phyloP scores from a whole-genome alignment of 139 green algal species.

The Chlamydomonas sp. region DNA sequence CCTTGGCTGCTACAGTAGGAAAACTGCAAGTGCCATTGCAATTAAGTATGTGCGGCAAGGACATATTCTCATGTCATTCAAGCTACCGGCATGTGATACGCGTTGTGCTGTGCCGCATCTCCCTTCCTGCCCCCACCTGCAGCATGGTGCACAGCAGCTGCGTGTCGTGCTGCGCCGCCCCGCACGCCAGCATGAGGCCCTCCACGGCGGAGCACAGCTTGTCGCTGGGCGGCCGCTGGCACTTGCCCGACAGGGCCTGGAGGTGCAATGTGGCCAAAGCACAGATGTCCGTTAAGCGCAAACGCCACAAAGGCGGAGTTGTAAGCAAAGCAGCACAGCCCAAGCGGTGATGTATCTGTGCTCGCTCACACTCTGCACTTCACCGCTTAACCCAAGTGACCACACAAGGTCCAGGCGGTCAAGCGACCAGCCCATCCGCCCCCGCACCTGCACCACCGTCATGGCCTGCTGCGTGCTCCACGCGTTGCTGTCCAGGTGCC shows the following conservation, averaged over 20 bases:
- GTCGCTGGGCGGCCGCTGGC: neutral
- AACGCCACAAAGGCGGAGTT: too few species aligned
- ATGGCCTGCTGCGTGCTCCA: neutral
- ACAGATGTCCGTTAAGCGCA: too few species aligned
- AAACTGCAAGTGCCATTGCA: neutral
- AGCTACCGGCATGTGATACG: neutral
- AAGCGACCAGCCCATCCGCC: neutral
- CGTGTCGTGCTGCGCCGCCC: neutral
- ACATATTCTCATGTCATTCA: neutral
- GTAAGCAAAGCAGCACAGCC: too few species aligned
- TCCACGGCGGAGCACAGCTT: constrained; percentile 1
- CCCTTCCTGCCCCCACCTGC: constrained; percentile 1
- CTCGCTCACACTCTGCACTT: too few species aligned
- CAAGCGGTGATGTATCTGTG: too few species aligned
- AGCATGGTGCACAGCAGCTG: constrained; percentile 15
- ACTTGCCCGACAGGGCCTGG: constrained; percentile 20
- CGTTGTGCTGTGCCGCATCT: neutral
- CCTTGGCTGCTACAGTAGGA: neutral
- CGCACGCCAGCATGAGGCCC: constrained; percentile 7
- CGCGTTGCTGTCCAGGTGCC: neutral
- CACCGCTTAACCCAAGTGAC: too few species aligned
- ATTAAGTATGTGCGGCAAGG: neutral
- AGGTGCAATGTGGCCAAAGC: neutral
- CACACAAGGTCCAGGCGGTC: too few species aligned
- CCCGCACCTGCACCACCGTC: neutral